Conservation (phyloP, 2,329 filamentous ascomycete genomes). For the Colletotrichum navitas region DNA sequence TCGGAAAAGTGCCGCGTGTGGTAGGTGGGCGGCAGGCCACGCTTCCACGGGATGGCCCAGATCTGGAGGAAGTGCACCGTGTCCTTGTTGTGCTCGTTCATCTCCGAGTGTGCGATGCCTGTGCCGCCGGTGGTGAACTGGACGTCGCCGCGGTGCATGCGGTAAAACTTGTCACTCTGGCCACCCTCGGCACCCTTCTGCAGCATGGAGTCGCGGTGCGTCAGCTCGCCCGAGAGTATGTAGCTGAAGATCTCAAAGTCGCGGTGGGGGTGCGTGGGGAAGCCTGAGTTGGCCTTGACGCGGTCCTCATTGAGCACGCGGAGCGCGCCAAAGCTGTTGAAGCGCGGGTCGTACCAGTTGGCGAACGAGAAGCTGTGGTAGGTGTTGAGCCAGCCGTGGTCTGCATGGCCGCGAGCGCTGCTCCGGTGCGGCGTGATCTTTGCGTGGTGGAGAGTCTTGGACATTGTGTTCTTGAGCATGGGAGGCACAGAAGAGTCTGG, state of each 20-base stretch:
- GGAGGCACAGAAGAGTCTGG: slow-evolving; percentile 28
- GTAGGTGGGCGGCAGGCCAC: slow-evolving; percentile 79
- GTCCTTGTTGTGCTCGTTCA: slow-evolving; percentile 79
- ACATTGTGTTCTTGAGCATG: slow-evolving; percentile 66
- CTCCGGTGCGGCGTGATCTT: slow-evolving; percentile 83
- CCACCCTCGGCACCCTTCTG: slow-evolving; percentile 73
- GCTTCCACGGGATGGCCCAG: slow-evolving; percentile 84
- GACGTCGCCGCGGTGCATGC: slow-evolving; percentile 83
- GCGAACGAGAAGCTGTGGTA: slow-evolving; percentile 92
- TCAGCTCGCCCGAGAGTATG: slow-evolving; percentile 86
- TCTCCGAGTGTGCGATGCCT: slow-evolving; percentile 83
- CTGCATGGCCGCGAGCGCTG: slow-evolving; percentile 77
- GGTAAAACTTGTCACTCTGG: slow-evolving; percentile 73
- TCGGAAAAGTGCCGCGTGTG: slow-evolving; percentile 81
- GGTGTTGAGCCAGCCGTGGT: slow-evolving; percentile 90
- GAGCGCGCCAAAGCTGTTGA: slow-evolving; percentile 79
- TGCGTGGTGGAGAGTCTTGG: slow-evolving; percentile 73
- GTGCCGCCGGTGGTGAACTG: slow-evolving; percentile 93
- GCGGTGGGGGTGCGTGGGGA: slow-evolving; percentile 86
- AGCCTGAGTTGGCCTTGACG: slow-evolving; percentile 79
- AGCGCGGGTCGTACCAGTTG: slow-evolving; percentile 74
- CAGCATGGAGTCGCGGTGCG: slow-evolving; percentile 88
- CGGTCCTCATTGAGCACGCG: slow-evolving; percentile 92
- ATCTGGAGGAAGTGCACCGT: slow-evolving; percentile 90
- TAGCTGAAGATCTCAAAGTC: slow-evolving; percentile 94